phyloP scores from a whole-genome alignment of 106 monocot species.

The Dendrobium chrysotoxum region DNA sequence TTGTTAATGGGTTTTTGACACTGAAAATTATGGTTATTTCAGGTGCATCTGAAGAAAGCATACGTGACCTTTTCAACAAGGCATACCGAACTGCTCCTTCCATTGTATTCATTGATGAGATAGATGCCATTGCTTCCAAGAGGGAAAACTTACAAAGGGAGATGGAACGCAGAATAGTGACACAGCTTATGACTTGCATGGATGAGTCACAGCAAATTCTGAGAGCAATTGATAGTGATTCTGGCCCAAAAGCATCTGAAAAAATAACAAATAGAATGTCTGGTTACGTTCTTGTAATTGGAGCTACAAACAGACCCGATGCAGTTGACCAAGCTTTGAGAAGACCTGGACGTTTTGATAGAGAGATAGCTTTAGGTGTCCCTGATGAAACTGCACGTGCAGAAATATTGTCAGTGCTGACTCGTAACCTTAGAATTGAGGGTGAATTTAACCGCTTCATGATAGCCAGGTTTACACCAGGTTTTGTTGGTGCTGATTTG shows the following conservation, averaged over 20 bases:
- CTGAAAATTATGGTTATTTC: conserved; percentile 4
- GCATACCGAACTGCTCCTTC: conserved; percentile 86
- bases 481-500: conserved; percentile 96
- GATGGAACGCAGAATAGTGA: conserved; percentile 94
- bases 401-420: conserved; percentile 59
- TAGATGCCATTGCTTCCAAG: conserved; percentile 98
- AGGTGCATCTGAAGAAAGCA: conserved; percentile 95
- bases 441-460: conserved; percentile 61
- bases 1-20: not conserved
- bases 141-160: conserved; percentile 81
- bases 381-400: conserved; percentile 75
- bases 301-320: conserved; percentile 96
- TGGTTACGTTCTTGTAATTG: conserved; percentile 92
- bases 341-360: conserved; percentile 84
- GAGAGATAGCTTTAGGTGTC: conserved; percentile 71
- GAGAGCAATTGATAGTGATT: conserved; percentile 19
- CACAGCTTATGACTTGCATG: conserved; percentile 97
- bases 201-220: conserved; percentile 70
- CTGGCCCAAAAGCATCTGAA: conserved; percentile 11
- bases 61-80: conserved; percentile 78
- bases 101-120: conserved; percentile 94
- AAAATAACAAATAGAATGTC: conserved; percentile 40
- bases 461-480: conserved; percentile 79
- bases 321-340: conserved; percentile 80
- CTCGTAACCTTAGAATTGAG: conserved; percentile 49